These are phyloP conservation scores for Mucor indicus DNA, from an alignment of 371 early-diverging fungal species.

Conservation along the genomic window DNA sequence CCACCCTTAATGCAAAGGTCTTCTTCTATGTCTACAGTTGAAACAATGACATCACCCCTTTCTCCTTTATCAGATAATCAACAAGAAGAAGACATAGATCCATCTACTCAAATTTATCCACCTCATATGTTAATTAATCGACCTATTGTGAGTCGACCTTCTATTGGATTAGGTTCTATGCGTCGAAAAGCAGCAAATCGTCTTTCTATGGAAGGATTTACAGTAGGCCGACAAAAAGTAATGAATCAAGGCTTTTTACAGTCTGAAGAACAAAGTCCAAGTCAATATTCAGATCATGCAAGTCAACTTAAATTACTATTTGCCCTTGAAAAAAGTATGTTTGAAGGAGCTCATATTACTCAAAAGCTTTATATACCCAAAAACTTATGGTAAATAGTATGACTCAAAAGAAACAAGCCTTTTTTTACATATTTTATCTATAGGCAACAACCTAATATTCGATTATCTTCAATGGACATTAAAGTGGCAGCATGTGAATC, in stretches of 20 bases:
- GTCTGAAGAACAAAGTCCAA: not conserved
- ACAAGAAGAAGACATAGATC: no score
- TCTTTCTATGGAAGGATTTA: slow-evolving; percentile 31
- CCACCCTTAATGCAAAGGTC: slow-evolving; percentile 17
- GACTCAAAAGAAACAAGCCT: not conserved
- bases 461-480: slow-evolving; percentile 49
- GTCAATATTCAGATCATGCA: not conserved
- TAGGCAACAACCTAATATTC: slow-evolving; percentile 48
- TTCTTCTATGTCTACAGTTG: slow-evolving; percentile 7
- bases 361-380: slow-evolving; percentile 56
- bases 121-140: slow-evolving; percentile 6
- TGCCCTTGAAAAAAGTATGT: slow-evolving; percentile 46
- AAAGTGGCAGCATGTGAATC: slow-evolving; percentile 54
- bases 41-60: not conserved
- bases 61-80: not conserved
- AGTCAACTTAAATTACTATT: slow-evolving; percentile 29
- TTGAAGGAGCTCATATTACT: slow-evolving; percentile 52
- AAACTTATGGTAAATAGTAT: slow-evolving; percentile 44
- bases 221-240: slow-evolving; percentile 16
- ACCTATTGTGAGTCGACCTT: slow-evolving; percentile 10
- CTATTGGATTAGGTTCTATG: slow-evolving; percentile 21
- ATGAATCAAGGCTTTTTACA: slow-evolving; percentile 1
- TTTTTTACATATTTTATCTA: not conserved
- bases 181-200: slow-evolving; percentile 30
- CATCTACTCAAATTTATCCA: not conserved